Evolutionary conservation across 768 basidiomycete species (phyloP).

Genomic region (Dentipellis fragilis): DNA sequence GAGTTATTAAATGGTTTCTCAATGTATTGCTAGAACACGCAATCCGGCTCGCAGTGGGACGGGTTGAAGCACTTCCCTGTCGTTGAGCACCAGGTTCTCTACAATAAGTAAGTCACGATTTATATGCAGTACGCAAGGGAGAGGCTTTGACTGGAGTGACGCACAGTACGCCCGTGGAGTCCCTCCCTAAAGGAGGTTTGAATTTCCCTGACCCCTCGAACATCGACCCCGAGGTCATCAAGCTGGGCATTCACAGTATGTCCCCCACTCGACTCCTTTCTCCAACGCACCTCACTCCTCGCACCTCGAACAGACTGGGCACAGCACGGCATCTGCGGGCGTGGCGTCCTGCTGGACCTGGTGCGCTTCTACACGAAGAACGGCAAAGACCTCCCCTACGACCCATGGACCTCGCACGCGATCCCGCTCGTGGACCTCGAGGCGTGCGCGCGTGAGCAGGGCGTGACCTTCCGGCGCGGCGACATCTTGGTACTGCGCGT

Average conservation of each 20-base stretch:
- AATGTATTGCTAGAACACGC: conserved; percentile 5
- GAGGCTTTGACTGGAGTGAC: no score
- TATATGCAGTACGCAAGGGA: neutral
- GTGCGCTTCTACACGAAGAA: conserved; percentile 39
- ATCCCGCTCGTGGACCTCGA: conserved; percentile 46
- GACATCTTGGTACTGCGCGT: conserved; percentile 53
- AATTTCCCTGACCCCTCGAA: conserved; percentile 37
- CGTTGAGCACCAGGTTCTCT: conserved; percentile 1
- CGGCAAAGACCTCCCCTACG: conserved; percentile 38
- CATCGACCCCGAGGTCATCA: conserved; percentile 33
- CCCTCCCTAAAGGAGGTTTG: conserved; percentile 32
- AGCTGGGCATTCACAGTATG: conserved; percentile 61
- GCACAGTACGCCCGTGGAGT: conserved; percentile 28
- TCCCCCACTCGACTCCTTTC: conserved; percentile 7
- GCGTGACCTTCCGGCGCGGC: conserved; percentile 45
- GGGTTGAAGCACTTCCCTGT: conserved; percentile 13
- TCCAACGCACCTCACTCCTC: conserved; percentile 1
- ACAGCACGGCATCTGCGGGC: conserved; percentile 57
- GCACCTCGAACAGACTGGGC: conserved; percentile 48
- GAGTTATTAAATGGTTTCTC: no score
- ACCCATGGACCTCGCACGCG: conserved; percentile 50
- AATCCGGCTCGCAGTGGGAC: conserved; percentile 14
- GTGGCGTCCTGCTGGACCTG: conserved; percentile 58
- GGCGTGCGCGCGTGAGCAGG: conserved; percentile 48
- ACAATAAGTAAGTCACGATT: conserved; percentile 4